Base-by-base conservation (phyloP, 2,329 filamentous ascomycete genomes). In the Clonostachys byssicola region DNA sequence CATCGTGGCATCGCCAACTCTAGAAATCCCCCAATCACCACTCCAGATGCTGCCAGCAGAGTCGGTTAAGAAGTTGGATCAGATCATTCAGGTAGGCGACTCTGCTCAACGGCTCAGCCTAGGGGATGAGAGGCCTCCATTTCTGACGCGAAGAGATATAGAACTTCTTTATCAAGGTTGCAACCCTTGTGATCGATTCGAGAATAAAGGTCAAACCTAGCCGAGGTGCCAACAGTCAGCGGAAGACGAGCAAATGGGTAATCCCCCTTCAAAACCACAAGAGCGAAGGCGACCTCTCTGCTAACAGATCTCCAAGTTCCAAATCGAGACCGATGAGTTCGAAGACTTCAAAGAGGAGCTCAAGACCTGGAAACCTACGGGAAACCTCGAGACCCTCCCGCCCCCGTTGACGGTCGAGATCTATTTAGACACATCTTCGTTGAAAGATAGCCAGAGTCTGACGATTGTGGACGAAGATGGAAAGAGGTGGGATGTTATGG, bases 161-260 rank as follows among this genome's bases (percentile, higher is more conserved):
- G 91, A 96, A 96, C 64, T 94, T 95, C 67, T 89, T 92, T 64
- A 85, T 83, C 55, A 97, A 96, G 72, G 86, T 89, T 35, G 89
- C 91, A 38, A 80, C 94, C 45, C 80, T 94, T 44, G 85, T 97
- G 47, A 73, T 95, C 35, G 88, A 92, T 54, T 88, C 92, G 10
- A 81, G 92, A 55, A 84, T 92, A 52, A 81, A 83, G 47, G 77
- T 95, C 9, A 85, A 60, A 67, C 79, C 63, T 62, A 77, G 59
- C 16, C 61, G 62, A 7, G 61, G 60, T 46, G 56, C 63, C 13
- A 68, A 60, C 56, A 53, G 80, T 42, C 60, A 58, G 18, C 63
- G 81, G 52, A 87, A 85, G 65, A 77, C 87, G 44, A 95, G 94
- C 63, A 90, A 89, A 82, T 95, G 90, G 89, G 90, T 92, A 78